Conservation (phyloP, 495 filamentous ascomycete genomes). For the Saxophila tyrrhenica region DNA sequence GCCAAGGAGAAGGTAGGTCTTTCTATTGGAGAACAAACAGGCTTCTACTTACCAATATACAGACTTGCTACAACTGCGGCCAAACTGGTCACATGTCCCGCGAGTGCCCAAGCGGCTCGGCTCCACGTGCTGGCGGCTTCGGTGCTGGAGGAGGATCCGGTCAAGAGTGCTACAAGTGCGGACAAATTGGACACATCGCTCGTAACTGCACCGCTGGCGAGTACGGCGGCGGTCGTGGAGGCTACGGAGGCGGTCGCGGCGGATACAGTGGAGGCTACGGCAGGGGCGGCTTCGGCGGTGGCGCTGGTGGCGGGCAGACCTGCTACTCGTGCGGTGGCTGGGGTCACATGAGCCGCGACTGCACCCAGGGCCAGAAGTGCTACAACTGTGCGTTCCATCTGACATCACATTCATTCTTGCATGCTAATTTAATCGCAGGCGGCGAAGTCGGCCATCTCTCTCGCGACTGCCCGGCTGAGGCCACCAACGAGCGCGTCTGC, state of each 20-base stretch:
- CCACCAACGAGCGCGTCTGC: constrained; percentile 83
- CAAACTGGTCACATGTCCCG: constrained; percentile 83
- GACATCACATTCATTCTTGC: neutral
- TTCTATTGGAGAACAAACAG: too few relatives aligned
- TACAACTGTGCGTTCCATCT: constrained; percentile 71
- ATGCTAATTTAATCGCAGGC: constrained; percentile 32
- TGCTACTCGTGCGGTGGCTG: constrained; percentile 96
- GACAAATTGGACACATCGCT: constrained; percentile 91
- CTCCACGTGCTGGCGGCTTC: constrained; percentile 37
- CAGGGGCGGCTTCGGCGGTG: constrained; percentile 39
- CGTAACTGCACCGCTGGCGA: constrained; percentile 66
- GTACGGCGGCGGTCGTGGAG: constrained; percentile 31
- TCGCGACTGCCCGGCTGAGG: constrained; percentile 88
- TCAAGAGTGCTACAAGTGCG: constrained; percentile 98
- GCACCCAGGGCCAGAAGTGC: constrained; percentile 98
- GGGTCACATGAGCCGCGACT: constrained; percentile 95
- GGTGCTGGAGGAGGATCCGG: constrained; percentile 36
- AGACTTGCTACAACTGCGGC: constrained; percentile 85
- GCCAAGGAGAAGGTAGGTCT: constrained; percentile 75
- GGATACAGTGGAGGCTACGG: constrained; percentile 36
- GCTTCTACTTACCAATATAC: too few relatives aligned
- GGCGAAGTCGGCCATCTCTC: constrained; percentile 90
- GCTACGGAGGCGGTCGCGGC: constrained; percentile 27
- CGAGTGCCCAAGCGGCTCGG: constrained; percentile 59
- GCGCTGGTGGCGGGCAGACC: constrained; percentile 53